Evolutionary conservation across 345 rosid genomes (phyloP), one percentile per base, ranked within the genome.

Genomic region (Chamaenerion angustifolium): DNA sequence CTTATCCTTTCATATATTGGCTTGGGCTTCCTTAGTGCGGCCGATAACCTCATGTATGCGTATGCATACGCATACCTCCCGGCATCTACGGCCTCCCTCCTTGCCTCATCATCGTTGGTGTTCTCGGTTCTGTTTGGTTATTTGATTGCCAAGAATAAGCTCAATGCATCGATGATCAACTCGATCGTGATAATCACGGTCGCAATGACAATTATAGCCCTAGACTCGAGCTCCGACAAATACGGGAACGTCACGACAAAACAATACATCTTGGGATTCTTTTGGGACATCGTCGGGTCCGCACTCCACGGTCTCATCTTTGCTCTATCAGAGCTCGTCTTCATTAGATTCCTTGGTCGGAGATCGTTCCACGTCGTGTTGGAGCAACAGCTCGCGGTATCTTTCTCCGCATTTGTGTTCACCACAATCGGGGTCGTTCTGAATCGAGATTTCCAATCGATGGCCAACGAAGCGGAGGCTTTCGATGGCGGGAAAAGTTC

Each of bases 41-140:
- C 83, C 1, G 94, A 85, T 46, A 83, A 90, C 48, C 85, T 85
- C 51, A 65, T 89, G 94, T 89, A 58, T 54, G 94, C 95, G 16
- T 85, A 90, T 48, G 95, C 95, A 8, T 79, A 83, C 25, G 95
- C 94, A 0, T 85, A 89, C 45, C 90, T 85, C 49, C 90, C 95
- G 1, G 95, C 97, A 1, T 85, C 97, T 16, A 83, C 94, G 15
- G 79, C 95, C 35, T 52, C 94, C 10, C 97, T 89, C 49, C 56
- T 89, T 25, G 97, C 88, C 31, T 79, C 95, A 5, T 81, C 95
- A 2, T 78, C 95, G 12, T 66, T 85, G 37, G 80, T 76, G 12
- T 85, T 90, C 47, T 83, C 90, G 2, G 72, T 88, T 16, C 60
- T 83, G 2, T 85, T 75, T 42, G 94, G 92, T 18, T 79, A 77